Evolutionary conservation across 169 alveolate genomes (phyloP).

Genomic region (Plasmodium gallinaceum): DNA sequence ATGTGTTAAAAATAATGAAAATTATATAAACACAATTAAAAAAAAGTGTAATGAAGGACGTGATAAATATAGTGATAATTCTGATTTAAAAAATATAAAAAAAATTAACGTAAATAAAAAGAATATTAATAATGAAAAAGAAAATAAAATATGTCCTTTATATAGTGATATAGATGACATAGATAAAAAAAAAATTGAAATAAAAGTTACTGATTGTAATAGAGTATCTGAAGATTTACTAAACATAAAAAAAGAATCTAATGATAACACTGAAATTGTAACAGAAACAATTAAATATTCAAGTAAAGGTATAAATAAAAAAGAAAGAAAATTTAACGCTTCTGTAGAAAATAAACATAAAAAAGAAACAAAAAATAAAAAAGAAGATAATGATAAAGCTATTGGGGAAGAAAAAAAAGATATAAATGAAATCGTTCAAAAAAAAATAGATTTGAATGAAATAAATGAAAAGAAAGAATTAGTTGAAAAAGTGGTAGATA

Average conservation of each 20-base stretch:
- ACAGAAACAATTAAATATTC: constrained; percentile 28
- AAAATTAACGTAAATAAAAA: too few species aligned
- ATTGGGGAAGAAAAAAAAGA: too few species aligned
- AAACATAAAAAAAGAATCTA: neutral
- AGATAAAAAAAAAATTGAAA: neutral
- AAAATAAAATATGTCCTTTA: neutral
- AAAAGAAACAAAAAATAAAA: constrained; percentile 12
- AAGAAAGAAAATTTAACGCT: constrained; percentile 26
- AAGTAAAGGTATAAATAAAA: constrained; percentile 48
- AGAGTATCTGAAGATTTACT: neutral
- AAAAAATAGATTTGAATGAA: too few species aligned
- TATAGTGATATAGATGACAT: neutral
- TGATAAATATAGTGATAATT: too few species aligned
- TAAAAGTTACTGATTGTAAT: neutral
- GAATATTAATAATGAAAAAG: neutral
- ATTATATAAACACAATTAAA: neutral
- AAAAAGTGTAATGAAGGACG: too few species aligned
- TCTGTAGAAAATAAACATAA: constrained; percentile 40
- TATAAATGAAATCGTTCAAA: too few species aligned
- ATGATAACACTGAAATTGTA: constrained; percentile 8
- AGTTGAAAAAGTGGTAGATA: too few species aligned
- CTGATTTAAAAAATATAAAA: too few species aligned
- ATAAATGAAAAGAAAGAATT: too few species aligned
- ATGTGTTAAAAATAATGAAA: neutral
- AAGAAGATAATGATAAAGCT: neutral